Evolutionary conservation across 306 rosid species (phyloP).

Genomic region (Quercus rubra): DNA sequence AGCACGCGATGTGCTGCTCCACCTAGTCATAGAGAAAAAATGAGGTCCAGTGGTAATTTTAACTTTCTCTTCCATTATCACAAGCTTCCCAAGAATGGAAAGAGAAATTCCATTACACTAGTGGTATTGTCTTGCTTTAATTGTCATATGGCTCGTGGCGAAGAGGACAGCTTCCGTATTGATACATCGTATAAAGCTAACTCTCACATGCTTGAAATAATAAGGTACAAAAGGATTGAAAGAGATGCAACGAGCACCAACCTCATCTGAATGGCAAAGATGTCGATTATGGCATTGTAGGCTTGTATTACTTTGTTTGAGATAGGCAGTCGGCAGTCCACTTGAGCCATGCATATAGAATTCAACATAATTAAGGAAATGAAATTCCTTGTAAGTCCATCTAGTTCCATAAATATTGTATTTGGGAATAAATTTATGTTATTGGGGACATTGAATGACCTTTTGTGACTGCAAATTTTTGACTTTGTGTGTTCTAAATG

Average conservation of each 20-base stretch:
- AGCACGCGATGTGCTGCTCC: conserved; percentile 26
- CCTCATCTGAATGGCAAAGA: neutral
- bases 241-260: conserved; percentile 21
- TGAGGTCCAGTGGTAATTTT: neutral
- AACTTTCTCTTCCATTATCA: conserved; percentile 38
- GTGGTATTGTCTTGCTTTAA: conserved; percentile 24
- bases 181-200: neutral
- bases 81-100: conserved; percentile 21
- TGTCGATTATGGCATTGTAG: conserved; percentile 13
- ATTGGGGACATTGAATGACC: conserved; percentile 29
- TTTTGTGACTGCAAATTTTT: conserved; percentile 22
- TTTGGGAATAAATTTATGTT: conserved; percentile 21
- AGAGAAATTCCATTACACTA: conserved; percentile 8
- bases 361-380: neutral
- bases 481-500: conserved; percentile 10
- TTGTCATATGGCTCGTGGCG: conserved; percentile 9
- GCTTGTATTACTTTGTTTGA: neutral
- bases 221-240: conserved; percentile 13
- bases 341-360: conserved; percentile 6
- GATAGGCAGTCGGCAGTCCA: neutral
- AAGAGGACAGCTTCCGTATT: neutral
- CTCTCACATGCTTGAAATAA: neutral
- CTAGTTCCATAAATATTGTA: neutral
- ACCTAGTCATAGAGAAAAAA: conserved; percentile 18
- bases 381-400: conserved; percentile 18